Percentiles rank a stretch among this genome's conserved stretches.
These are phyloP conservation scores for Phytophthora fragariaefolia DNA, from an alignment of 352 stramenopile genomes.

Conservation along the genomic window DNA sequence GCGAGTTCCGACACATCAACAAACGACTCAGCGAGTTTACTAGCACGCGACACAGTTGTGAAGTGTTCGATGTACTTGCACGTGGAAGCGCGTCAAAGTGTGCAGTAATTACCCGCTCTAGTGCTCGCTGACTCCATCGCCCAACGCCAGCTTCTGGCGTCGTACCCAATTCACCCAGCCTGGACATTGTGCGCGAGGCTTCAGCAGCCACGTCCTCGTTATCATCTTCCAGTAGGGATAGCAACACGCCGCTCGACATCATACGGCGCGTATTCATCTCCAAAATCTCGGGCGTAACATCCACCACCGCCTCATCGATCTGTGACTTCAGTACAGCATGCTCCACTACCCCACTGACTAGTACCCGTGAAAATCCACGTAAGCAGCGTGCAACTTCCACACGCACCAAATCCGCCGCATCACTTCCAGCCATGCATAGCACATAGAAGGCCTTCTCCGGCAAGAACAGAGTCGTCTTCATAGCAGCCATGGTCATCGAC, in stretches of 20 bases:
- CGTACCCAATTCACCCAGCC: slow-evolving; percentile 38
- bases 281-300: slow-evolving; percentile 39
- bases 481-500: background rate
- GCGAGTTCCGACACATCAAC: slow-evolving; percentile 29
- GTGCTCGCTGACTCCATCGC: slow-evolving; percentile 40
- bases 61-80: slow-evolving; percentile 3
- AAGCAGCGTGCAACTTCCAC: slow-evolving; percentile 49
- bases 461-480: slow-evolving; percentile 28
- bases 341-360: slow-evolving; percentile 34
- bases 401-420: slow-evolving; percentile 43
- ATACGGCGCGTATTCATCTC: slow-evolving; percentile 55
- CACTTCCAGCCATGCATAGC: slow-evolving; percentile 49
- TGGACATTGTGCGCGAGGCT: slow-evolving; percentile 52
- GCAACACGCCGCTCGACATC: slow-evolving; percentile 65
- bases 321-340: slow-evolving; percentile 61
- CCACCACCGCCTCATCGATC: slow-evolving; percentile 58
- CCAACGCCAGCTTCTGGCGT: slow-evolving; percentile 8
- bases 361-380: slow-evolving; percentile 32
- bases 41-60: slow-evolving; percentile 28
- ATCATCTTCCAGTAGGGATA: slow-evolving; percentile 69
- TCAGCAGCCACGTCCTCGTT: slow-evolving; percentile 49
- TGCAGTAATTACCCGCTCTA: slow-evolving; percentile 54
- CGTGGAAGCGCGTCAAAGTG: slow-evolving; percentile 59
- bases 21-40: slow-evolving; percentile 39
- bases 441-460: slow-evolving; percentile 53